Conservation (phyloP, 164 flowering plant species). For the Annona cherimola region DNA sequence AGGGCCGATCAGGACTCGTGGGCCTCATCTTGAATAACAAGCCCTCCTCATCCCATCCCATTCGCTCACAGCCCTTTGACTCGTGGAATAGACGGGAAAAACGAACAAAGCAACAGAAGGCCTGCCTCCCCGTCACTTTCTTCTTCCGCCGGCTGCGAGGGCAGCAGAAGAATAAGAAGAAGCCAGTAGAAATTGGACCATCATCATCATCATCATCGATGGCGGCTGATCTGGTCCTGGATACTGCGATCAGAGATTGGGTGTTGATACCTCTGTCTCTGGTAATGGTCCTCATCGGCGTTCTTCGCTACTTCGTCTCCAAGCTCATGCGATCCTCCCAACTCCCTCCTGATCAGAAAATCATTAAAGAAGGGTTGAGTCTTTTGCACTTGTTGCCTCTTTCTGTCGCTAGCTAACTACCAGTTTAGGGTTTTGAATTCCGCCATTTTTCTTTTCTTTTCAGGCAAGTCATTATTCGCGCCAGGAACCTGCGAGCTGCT, state of each 20-base stretch:
- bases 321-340: conserved; percentile 87
- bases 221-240: conserved; percentile 97
- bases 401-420: not conserved
- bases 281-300: conserved; percentile 92
- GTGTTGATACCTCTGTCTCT: conserved; percentile 89
- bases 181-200: not conserved
- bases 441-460: conserved; percentile 8
- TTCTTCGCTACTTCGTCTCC: conserved; percentile 87
- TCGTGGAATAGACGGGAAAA: too few species aligned
- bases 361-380: conserved; percentile 79
- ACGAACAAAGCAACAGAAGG: too few species aligned
- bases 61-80: too few species aligned
- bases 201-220: conserved; percentile 20
- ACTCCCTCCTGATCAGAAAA: conserved; percentile 76
- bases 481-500: conserved; percentile 67
- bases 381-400: not conserved
- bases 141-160: too few species aligned
- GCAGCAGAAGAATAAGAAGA: too few species aligned
- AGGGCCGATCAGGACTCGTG: too few species aligned
- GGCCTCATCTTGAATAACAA: too few species aligned
- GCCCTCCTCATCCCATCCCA: too few species aligned
- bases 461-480: conserved; percentile 88
- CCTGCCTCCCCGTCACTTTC: too few species aligned
- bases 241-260: conserved; percentile 98
- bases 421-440: not conserved